These are phyloP conservation scores for Syzygium syzygioides DNA, from an alignment of 441 rosid genomes.

Conservation along the genomic window DNA sequence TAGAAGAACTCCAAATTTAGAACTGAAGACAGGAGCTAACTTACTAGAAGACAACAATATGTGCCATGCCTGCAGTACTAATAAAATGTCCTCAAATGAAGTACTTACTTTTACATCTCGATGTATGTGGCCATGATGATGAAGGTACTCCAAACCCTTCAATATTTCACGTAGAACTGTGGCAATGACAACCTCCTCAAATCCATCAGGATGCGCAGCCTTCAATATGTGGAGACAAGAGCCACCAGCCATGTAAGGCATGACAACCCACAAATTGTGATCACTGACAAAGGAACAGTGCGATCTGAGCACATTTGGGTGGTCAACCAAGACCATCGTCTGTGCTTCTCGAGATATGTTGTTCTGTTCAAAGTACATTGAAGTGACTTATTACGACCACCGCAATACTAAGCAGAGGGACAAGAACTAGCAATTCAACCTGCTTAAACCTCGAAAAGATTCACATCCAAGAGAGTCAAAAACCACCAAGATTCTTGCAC, in stretches of 20 bases:
- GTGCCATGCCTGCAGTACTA: neutral
- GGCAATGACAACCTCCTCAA: conserved; percentile 87
- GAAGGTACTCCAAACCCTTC: conserved; percentile 95
- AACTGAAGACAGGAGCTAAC: neutral
- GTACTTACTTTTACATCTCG: conserved; percentile 86
- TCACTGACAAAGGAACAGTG: conserved; percentile 91
- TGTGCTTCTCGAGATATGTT: conserved; percentile 94
- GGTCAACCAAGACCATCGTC: conserved; percentile 90
- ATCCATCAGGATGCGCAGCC: conserved; percentile 93
- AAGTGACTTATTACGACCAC: neutral
- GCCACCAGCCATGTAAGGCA: conserved; percentile 99
- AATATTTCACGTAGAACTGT: conserved; percentile 78
- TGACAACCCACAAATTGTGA: conserved; percentile 91
- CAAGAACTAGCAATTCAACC: neutral
- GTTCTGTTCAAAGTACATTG: conserved; percentile 27
- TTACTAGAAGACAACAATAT: conserved; percentile 2
- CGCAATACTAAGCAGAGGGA: neutral
- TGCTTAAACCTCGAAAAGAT: neutral
- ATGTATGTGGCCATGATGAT: conserved; percentile 97
- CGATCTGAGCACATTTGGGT: conserved; percentile 88
- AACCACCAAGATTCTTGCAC: neutral
- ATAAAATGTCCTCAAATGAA: neutral
- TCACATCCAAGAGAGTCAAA: neutral
- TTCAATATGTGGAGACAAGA: conserved; percentile 95
- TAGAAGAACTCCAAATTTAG: neutral